Conservation (phyloP, 495 filamentous ascomycete genomes). For the Neurospora discreta region DNA sequence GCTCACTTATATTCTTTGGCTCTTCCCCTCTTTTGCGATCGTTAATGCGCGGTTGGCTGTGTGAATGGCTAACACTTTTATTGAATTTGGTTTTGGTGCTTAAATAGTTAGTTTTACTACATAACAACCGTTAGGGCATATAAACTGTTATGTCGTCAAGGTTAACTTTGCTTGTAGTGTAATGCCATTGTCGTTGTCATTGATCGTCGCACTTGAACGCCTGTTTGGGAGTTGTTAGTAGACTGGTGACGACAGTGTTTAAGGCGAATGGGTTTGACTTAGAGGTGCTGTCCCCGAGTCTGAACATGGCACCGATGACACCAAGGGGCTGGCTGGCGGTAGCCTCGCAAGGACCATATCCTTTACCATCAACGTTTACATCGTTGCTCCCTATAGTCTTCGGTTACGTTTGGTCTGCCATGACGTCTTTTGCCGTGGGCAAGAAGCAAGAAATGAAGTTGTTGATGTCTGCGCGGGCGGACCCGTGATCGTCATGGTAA, state of each 20-base stretch:
- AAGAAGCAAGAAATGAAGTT: neutral
- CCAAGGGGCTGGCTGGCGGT: no score
- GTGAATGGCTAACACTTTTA: neutral
- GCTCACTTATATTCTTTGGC: neutral
- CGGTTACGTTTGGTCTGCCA: neutral
- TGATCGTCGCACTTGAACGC: neutral
- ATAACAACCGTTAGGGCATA: neutral
- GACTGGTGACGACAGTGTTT: neutral
- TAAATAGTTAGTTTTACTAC: neutral
- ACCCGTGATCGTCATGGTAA: neutral
- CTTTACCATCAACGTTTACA: neutral
- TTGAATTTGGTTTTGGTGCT: neutral
- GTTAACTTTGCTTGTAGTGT: neutral
- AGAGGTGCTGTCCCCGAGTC: neutral
- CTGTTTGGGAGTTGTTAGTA: neutral
- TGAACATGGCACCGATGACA: neutral
- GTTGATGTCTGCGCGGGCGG: neutral
- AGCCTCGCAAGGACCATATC: no score
- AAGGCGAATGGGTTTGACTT: neutral
- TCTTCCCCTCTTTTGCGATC: neutral
- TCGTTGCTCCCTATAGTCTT: neutral
- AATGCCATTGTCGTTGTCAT: neutral
- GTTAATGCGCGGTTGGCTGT: neutral
- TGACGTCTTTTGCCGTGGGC: neutral
- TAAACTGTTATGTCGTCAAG: neutral